Conservation (phyloP, 2,329 filamentous ascomycete genomes). For the Nothophaeocryptopus gaeumannii region DNA sequence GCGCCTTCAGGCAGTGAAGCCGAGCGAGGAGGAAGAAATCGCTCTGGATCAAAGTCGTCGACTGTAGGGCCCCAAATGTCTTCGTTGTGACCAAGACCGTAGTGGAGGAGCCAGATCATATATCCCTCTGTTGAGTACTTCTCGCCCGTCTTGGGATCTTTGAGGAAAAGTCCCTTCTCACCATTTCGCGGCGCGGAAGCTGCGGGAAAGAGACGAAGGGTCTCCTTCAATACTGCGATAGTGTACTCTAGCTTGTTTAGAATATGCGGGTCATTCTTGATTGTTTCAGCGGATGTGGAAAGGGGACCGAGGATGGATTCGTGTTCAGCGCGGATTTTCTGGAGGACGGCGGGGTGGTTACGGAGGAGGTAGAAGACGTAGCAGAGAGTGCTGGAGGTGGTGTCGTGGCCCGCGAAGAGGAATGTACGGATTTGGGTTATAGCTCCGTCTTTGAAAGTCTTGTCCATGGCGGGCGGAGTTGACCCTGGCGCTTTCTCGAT, state of each 20-base stretch:
- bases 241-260: constrained; percentile 54
- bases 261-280: constrained; percentile 45
- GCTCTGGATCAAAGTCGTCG: constrained; percentile 49
- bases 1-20: constrained; percentile 44
- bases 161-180: constrained; percentile 35
- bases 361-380: constrained; percentile 40
- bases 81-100: constrained; percentile 36
- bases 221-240: constrained; percentile 52
- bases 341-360: constrained; percentile 31
- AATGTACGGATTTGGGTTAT: constrained; percentile 37
- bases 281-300: constrained; percentile 23
- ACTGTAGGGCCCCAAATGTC: constrained; percentile 38
- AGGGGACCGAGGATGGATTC: constrained; percentile 46
- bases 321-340: constrained; percentile 47
- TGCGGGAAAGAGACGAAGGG: constrained; percentile 51
- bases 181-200: constrained; percentile 42
- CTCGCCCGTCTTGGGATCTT: constrained; percentile 41
- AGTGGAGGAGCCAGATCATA: constrained; percentile 41
- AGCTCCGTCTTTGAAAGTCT: constrained; percentile 33
- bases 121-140: constrained; percentile 44
- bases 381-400: constrained; percentile 34
- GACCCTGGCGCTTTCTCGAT: constrained; percentile 13
- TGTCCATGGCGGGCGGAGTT: constrained; percentile 27
- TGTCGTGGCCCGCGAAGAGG: constrained; percentile 43
- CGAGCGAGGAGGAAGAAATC: constrained; percentile 38